These are phyloP conservation scores for Pythium periplocum DNA, from an alignment of 352 stramenopile genomes.

Conservation along the genomic window DNA sequence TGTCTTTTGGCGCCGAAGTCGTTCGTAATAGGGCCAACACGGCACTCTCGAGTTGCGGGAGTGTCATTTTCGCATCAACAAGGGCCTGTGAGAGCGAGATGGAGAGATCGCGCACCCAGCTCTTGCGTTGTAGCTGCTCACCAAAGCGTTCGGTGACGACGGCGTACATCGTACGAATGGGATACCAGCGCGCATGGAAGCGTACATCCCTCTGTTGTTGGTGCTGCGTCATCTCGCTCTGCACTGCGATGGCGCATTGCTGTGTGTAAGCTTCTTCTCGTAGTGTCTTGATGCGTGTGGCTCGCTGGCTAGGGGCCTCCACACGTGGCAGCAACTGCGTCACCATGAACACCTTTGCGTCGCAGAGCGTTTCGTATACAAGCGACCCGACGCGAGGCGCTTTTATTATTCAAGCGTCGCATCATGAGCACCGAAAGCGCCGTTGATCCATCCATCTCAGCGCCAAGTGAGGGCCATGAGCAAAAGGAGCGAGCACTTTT, in stretches of 20 bases:
- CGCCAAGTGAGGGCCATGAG: no score
- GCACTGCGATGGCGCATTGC: slow-evolving; percentile 16
- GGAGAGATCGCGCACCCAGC: slow-evolving; percentile 8
- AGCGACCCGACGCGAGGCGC: slow-evolving; percentile 5
- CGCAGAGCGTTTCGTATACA: not conserved
- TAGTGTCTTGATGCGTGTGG: no score
- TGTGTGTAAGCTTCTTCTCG: slow-evolving; percentile 26
- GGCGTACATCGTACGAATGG: slow-evolving; percentile 45
- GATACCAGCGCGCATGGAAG: slow-evolving; percentile 39
- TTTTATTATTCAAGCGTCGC: no score
- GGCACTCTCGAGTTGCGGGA: slow-evolving; percentile 36
- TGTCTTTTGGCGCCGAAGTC: slow-evolving; percentile 6
- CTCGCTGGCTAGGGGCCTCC: no score
- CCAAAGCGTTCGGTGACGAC: slow-evolving; percentile 9
- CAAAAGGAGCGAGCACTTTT: slow-evolving; percentile 4
- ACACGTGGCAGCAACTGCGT: no score
- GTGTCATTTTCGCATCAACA: slow-evolving; percentile 11
- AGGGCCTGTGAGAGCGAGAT: no score
- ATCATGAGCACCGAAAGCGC: no score
- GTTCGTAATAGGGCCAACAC: slow-evolving; percentile 23
- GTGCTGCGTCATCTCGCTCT: slow-evolving; percentile 19
- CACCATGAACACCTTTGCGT: no score
- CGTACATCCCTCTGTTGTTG: slow-evolving; percentile 27
- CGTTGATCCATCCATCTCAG: no score
- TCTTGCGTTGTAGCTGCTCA: not conserved